Base-by-base conservation (phyloP, 495 filamentous ascomycete species). In the Lophium mytilinum region DNA sequence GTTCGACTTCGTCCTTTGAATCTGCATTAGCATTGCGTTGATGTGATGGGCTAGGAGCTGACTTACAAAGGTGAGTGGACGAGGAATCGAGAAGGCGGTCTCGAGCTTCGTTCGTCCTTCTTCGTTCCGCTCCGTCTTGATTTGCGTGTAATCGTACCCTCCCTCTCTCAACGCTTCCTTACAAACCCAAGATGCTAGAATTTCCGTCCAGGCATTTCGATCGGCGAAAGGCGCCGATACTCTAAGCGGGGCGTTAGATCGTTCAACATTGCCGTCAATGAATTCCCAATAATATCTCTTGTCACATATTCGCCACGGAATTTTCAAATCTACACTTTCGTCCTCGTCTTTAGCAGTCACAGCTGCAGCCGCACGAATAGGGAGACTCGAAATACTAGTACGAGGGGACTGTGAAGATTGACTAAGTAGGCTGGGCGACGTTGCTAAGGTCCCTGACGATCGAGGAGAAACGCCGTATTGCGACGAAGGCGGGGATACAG, bases 181-280 rank as follows among this genome's bases (percentile, higher is more conserved):
- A 34, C 52, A 58, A 14, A 66, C 59, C 63, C 63, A 66, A 0
- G 63, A 56, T 10, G 55, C 51, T 1, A 55, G 34, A n/a, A 66
- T 57, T 40, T 66, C 59, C 10, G 63, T 66, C 51, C 46, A 60
- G 19, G 37, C 43, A 7, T 55, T 53, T 40, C 63, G 51, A 49
- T 66, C 60, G 0, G 45, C 34, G 18, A 50, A 55, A 7, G 52
- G 37, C 18, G 19, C 36, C 3, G 52, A 52, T 1, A 56, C 7
- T 9, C 51, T 41, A 4, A 12, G 4, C 8, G 53, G 42, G 9
- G 59, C 56, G 42, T 66, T 62, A 24, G 52, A 14, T 6, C 52
- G 15, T 15, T 18, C 42, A 5, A 62, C 47, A 21, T 51, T 62
- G 35, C 59, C 50, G 43, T 66, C 63, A 14, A 62, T 54, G 18